Evolutionary conservation across 768 basidiomycete species (phyloP).

Genomic region (Fistulinella prunicolor): DNA sequence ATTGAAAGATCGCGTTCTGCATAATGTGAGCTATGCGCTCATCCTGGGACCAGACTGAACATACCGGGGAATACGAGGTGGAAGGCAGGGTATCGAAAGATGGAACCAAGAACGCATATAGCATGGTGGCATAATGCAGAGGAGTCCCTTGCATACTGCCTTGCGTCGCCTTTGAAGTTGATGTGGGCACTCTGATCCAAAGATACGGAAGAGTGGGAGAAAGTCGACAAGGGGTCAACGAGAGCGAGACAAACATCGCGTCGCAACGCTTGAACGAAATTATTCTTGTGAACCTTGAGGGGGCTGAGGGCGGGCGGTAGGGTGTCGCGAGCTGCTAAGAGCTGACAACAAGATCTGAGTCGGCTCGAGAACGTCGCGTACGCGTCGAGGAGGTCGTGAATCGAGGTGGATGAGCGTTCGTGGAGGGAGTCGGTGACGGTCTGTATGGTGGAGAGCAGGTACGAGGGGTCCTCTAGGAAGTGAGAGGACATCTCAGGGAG

Average conservation of each 20-base stretch:
- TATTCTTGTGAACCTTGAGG: constrained; percentile 33
- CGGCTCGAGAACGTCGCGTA: constrained; percentile 51
- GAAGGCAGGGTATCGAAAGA: constrained; percentile 48
- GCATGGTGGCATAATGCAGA: constrained; percentile 52
- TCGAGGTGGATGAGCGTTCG: constrained; percentile 32
- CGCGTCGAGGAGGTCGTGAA: constrained; percentile 60
- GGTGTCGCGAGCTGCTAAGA: constrained; percentile 1
- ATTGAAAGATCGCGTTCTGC: constrained; percentile 44
- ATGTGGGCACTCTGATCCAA: too few species aligned
- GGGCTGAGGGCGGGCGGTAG: constrained; percentile 23
- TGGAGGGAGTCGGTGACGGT: constrained; percentile 46
- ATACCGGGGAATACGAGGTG: constrained; percentile 48
- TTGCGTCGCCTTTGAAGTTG: constrained; percentile 33
- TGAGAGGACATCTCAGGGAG: neutral
- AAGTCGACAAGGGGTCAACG: constrained; percentile 30
- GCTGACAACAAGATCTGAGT: constrained; percentile 29
- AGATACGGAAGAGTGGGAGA: too few species aligned
- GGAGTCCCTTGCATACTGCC: constrained; percentile 40
- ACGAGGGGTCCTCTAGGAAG: constrained; percentile 19
- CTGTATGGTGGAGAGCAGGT: constrained; percentile 42
- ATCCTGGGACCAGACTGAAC: constrained; percentile 17
- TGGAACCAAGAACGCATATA: constrained; percentile 47
- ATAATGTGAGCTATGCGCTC: neutral
- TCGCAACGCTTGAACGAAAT: constrained; percentile 41
- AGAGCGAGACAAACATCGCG: constrained; percentile 52